Conservation (phyloP, 768 basidiomycete genomes). For the Pleurotus salmoneostramineus region DNA sequence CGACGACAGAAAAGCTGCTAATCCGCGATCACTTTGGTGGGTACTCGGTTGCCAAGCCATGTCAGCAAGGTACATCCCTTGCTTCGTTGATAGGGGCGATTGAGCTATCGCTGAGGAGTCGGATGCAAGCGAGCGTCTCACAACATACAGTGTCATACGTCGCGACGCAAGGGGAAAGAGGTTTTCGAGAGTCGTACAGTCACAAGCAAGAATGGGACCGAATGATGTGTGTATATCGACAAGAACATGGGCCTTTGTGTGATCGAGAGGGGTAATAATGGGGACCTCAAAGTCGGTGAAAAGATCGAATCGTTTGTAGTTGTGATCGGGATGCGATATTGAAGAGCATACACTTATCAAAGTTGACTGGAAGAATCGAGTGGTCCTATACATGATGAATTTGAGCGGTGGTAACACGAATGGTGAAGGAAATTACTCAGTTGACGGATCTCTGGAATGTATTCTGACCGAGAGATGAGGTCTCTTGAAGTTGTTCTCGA, state of each 20-base stretch:
- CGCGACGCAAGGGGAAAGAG: conserved; percentile 10
- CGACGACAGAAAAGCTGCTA: conserved; percentile 24
- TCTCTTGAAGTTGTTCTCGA: conserved; percentile 1
- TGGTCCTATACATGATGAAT: conserved; percentile 10
- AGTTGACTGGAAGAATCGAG: conserved; percentile 17
- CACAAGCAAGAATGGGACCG: conserved; percentile 18
- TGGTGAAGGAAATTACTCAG: conserved; percentile 16
- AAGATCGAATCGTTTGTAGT: conserved; percentile 16
- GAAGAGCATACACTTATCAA: conserved; percentile 22
- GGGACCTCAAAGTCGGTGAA: conserved; percentile 7
- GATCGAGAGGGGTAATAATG: background rate
- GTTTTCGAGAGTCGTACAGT: conserved; percentile 15
- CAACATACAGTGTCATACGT: conserved; percentile 16
- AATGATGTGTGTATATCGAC: conserved; percentile 22
- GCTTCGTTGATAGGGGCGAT: conserved; percentile 8
- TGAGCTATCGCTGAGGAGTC: background rate
- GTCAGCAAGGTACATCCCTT: conserved; percentile 16
- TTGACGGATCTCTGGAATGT: conserved; percentile 16
- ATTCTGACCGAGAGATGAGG: conserved; percentile 16
- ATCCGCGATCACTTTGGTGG: conserved; percentile 21
- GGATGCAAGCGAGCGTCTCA: conserved; percentile 11
- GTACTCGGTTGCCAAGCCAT: conserved; percentile 19
- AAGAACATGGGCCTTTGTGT: background rate
- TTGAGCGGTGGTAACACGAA: background rate
- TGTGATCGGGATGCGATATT: conserved; percentile 13